Evolutionary conservation across 345 rosid genomes (phyloP), one percentile per base, ranked within the genome.

Genomic region (Salix arbutifolia): DNA sequence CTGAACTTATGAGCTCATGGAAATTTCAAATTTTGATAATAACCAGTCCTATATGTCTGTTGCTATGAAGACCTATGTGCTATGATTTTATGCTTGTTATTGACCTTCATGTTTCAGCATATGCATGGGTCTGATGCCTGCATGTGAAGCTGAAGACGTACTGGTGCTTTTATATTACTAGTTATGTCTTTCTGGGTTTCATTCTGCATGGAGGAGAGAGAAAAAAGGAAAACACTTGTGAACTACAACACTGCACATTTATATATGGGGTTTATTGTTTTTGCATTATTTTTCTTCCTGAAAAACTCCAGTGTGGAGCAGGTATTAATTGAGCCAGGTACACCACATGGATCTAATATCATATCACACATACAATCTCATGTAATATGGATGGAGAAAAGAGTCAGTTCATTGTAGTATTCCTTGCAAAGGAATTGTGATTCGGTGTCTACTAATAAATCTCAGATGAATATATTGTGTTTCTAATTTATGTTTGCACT

Each of bases 311-410:
- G 44, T 68, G 35, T 50, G 60, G 84, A 77, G 66, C 93, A 96
- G 99, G 91, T 96, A 73, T 83, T 94, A 79, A 82, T 94, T 77
- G 98, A 96, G 85, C 98, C 97, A 61, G 97, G 98, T 76, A 91
- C 99, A 31, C 98, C 99, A 23, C 97, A 94, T 37, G 99, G 99
- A 84, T 91, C 89, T 77, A 87, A 81, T 68, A 92, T 96, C 71
- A 92, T 96, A 76, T 83, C 98, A 69, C 98, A 69, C 85, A 93
- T 93, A 98, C 92, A 97, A 23, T 93, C 98, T 76, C 96, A 93
- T 84, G 83, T 96, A 86, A 80, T 96, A 74, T 94, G 99, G 99
- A 89, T 96, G 97, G 99, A 96, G 82, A 87, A 89, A 69, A 88
- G 99, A 83, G 99, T 94, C 84, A 53, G 86, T 66, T 71, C 6